These are phyloP conservation scores for Penicillium sp. DNA, from an alignment of 2,329 filamentous ascomycete genomes.

Conservation along the genomic window DNA sequence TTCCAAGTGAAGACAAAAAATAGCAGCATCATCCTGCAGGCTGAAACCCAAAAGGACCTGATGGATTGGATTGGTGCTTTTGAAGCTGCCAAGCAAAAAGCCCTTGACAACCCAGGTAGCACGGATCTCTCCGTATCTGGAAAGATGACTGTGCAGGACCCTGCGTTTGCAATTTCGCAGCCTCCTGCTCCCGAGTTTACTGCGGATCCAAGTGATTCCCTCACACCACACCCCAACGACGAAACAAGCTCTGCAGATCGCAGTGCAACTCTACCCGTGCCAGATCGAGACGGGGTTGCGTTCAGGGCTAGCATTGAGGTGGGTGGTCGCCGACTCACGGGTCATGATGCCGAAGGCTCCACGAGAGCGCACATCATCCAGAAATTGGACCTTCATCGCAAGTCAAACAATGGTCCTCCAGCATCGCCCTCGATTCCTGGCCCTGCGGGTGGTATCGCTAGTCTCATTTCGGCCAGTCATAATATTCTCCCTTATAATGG, in stretches of 20 bases:
- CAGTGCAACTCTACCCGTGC: constrained; percentile 64
- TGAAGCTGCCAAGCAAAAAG: constrained; percentile 89
- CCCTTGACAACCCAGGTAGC: constrained; percentile 70
- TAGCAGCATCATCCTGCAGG: constrained; percentile 82
- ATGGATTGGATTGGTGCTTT: constrained; percentile 94
- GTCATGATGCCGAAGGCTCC: constrained; percentile 59
- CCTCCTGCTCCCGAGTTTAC: constrained; percentile 89
- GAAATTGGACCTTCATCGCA: constrained; percentile 86
- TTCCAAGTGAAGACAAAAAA: constrained; percentile 99
- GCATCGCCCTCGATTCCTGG: constrained; percentile 43
- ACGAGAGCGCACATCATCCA: constrained; percentile 87
- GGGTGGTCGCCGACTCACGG: constrained; percentile 51
- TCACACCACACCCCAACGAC: constrained; percentile 55
- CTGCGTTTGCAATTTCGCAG: constrained; percentile 89
- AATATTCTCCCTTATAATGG: constrained; percentile 69
- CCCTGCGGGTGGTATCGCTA: constrained; percentile 70
- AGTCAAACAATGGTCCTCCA: constrained; percentile 60
- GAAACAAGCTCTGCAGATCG: constrained; percentile 61
- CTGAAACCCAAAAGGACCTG: constrained; percentile 88
- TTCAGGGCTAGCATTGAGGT: constrained; percentile 74
- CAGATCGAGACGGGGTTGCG: constrained; percentile 59
- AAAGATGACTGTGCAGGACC: constrained; percentile 52
- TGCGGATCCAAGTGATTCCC: constrained; percentile 70
- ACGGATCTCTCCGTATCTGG: constrained; percentile 48
- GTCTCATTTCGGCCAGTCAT: constrained; percentile 82